Evolutionary conservation across 306 rosid species (phyloP).

Genomic region (Glycine soja): DNA sequence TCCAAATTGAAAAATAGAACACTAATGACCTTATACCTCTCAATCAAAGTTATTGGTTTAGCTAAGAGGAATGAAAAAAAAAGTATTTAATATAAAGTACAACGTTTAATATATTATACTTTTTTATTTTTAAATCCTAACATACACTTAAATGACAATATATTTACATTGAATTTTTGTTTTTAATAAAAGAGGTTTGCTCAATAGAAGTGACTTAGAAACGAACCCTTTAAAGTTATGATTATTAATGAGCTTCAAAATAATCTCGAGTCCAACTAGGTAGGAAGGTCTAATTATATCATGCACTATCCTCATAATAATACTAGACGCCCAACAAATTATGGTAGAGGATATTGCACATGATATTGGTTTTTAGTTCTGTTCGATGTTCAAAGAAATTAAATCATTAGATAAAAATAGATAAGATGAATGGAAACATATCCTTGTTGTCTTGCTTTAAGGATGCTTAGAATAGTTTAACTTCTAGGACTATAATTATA

Average conservation of each 20-base stretch:
- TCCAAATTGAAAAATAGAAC: conserved; percentile 1
- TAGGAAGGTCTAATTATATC: conserved; percentile 36
- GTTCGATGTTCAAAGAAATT: conserved; percentile 30
- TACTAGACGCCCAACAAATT: conserved; percentile 17
- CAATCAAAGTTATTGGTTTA: not conserved
- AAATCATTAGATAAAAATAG: conserved; percentile 44
- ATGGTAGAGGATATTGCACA: conserved; percentile 33
- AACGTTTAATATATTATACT: not conserved
- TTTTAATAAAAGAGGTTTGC: not conserved
- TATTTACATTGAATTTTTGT: not conserved
- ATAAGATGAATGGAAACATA: conserved; percentile 46
- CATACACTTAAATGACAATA: not conserved
- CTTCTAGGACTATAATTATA: too few species aligned
- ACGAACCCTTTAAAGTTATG: not conserved
- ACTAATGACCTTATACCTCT: not conserved
- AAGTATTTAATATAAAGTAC: not conserved
- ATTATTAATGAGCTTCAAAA: conserved; percentile 6
- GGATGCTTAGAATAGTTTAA: too few species aligned
- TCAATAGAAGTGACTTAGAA: not conserved
- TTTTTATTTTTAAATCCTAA: not conserved
- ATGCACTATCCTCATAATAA: conserved; percentile 24
- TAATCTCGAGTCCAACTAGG: not conserved
- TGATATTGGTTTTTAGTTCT: conserved; percentile 7
- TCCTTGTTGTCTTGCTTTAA: conserved; percentile 48
- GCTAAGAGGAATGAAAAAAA: not conserved